phyloP scores from a whole-genome alignment of 192 early-diverging fungal genomes.

The Helicostylum pulchrum region DNA sequence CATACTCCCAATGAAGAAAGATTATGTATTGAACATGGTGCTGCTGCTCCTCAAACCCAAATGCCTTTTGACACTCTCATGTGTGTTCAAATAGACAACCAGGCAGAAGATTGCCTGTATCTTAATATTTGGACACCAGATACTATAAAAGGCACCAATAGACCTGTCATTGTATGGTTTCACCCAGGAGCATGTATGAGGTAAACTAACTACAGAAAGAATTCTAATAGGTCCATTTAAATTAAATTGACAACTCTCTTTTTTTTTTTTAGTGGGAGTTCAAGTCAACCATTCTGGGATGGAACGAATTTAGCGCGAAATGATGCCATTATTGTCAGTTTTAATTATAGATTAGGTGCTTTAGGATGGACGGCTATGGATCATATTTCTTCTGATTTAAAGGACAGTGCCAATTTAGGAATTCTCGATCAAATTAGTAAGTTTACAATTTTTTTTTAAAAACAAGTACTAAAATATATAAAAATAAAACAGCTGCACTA shows the following conservation, averaged over 20 bases:
- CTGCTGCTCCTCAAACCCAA: slow-evolving; percentile 25
- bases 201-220: slow-evolving; percentile 2
- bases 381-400: slow-evolving; percentile 13
- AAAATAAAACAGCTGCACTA: slow-evolving; percentile 36
- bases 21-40: slow-evolving; percentile 7
- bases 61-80: slow-evolving; percentile 34
- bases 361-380: slow-evolving; percentile 43
- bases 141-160: slow-evolving; percentile 14
- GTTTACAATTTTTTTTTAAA: neutral
- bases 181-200: slow-evolving; percentile 54
- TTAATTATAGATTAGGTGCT: slow-evolving; percentile 59
- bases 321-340: slow-evolving; percentile 38
- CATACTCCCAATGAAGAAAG: neutral
- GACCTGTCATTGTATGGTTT: slow-evolving; percentile 63
- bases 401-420: slow-evolving; percentile 22
- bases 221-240: neutral
- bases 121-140: slow-evolving; percentile 53
- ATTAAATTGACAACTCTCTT: neutral
- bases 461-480: neutral
- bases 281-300: slow-evolving; percentile 38
- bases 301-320: slow-evolving; percentile 30
- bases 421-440: slow-evolving; percentile 31
- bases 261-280: slow-evolving; percentile 31
- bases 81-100: slow-evolving; percentile 27
- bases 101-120: slow-evolving; percentile 54